Conservation (phyloP, 2,329 filamentous ascomycete species). For the Fusarium longipes region DNA sequence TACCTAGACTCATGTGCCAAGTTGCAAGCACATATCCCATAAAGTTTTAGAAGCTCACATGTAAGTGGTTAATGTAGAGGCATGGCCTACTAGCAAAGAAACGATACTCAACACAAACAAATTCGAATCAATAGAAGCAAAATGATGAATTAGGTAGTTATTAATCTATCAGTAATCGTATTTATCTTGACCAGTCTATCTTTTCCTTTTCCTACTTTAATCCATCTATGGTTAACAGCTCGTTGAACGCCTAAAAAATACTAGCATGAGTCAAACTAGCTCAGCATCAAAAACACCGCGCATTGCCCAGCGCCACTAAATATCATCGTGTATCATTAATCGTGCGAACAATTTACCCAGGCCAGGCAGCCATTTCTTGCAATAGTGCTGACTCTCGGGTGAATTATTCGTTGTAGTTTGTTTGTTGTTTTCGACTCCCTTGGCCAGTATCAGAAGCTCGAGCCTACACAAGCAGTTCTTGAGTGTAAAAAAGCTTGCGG, state of each 20-base stretch:
- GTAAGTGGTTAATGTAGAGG: neutral
- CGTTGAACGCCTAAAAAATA: conserved; percentile 21
- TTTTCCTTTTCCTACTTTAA: conserved; percentile 1
- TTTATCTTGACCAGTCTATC: neutral
- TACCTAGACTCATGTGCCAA: neutral
- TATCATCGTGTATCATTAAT: conserved; percentile 28
- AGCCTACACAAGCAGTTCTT: conserved; percentile 5
- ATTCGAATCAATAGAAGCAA: too few species aligned
- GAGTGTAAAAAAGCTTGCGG: neutral
- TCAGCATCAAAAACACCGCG: neutral
- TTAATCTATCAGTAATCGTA: conserved; percentile 11
- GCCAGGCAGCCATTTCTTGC: neutral
- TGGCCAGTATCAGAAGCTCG: conserved; percentile 8
- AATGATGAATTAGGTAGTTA: neutral
- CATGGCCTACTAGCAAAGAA: neutral
- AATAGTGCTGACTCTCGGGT: neutral
- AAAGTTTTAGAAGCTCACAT: neutral
- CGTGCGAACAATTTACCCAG: conserved; percentile 5
- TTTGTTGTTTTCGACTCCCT: neutral
- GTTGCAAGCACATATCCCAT: neutral
- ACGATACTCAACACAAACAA: neutral
- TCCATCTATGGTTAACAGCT: conserved; percentile 6
- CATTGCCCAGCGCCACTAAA: conserved; percentile 2
- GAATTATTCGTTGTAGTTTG: neutral
- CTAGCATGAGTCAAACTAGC: conserved; percentile 28